phyloP scores from a whole-genome alignment of 2,329 filamentous ascomycete genomes.

The Aspergillus sp. region DNA sequence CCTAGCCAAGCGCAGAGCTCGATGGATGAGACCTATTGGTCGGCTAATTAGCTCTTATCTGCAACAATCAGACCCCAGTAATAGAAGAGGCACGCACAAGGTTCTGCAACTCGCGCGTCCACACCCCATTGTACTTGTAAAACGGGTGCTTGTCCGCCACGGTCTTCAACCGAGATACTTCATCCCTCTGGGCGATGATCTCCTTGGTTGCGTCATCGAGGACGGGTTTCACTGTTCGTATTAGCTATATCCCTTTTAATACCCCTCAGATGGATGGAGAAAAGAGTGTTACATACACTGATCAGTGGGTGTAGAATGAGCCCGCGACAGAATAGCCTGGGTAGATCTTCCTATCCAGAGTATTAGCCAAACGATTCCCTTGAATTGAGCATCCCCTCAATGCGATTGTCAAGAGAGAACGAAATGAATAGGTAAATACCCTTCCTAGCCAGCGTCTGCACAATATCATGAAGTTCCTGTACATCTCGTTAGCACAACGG shows the following conservation, averaged over 20 bases:
- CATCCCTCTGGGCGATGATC: constrained; percentile 71
- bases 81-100: constrained; percentile 54
- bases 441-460: constrained; percentile 79
- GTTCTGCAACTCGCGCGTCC: constrained; percentile 82
- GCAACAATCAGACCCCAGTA: neutral
- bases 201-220: constrained; percentile 68
- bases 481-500: constrained; percentile 10
- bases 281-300: constrained; percentile 51
- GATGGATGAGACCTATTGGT: constrained; percentile 56
- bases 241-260: constrained; percentile 4
- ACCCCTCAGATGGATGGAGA: no score
- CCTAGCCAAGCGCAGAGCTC: constrained; percentile 75
- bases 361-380: no score
- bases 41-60: neutral
- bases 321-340: constrained; percentile 80
- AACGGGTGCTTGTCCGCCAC: constrained; percentile 86
- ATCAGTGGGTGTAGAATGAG: constrained; percentile 78
- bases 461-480: constrained; percentile 73
- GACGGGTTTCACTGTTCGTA: constrained; percentile 62
- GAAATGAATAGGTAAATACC: constrained; percentile 40
- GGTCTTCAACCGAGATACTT: constrained; percentile 67
- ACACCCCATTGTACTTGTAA: constrained; percentile 95
- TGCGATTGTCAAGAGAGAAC: no score
- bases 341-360: constrained; percentile 63
- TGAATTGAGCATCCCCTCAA: no score